Evolutionary conservation across 106 monocot genomes (phyloP), one percentile per base, ranked within the genome.

Genomic region (Dioscorea zingiberensis): DNA sequence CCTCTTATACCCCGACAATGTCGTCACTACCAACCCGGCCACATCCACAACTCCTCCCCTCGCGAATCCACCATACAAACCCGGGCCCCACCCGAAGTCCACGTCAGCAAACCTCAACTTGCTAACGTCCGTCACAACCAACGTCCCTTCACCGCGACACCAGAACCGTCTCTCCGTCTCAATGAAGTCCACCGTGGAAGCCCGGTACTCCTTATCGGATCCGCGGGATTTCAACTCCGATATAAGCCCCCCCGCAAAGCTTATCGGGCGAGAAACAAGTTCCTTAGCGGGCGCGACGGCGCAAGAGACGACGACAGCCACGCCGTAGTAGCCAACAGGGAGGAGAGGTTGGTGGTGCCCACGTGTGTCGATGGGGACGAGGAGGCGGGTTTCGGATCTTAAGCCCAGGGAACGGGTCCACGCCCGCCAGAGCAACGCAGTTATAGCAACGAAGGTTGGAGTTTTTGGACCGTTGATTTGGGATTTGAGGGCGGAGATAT

Each of bases 51-150:
- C 46, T 19, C 63, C 63, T 0, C 45, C 63, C 24, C 63, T 63
- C 47, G 63, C 45, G 10, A 46, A 44, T 0, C 63, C 63, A 13
- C 63, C 63, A 24, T 63, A 63, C 21, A 63, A 44, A 5, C 22
- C 63, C 23, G 21, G 23, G 10, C 63, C 63, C 63, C 63, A 63
- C 23, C 63, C 63, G 24, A 63, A 25, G 15, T 63, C 63, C 47
- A 63, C 63, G 23, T 44, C 47, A 24, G 63, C 63, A 23, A 63
- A 63, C 46, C 46, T 14, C 2, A 63, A 23, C 47, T 46, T 44
- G 24, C 63, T 63, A 23, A 63, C 47, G 47, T 63, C 63, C 2
- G 63, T 46, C 17, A 63, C 63, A 44, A 25, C 63, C 21, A 63
- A 63, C 5, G 63, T 19, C 63, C 47, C 47, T 27, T 45, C 63